Conservation (phyloP, 2,329 filamentous ascomycete species). For the Ophiostoma sp. region DNA sequence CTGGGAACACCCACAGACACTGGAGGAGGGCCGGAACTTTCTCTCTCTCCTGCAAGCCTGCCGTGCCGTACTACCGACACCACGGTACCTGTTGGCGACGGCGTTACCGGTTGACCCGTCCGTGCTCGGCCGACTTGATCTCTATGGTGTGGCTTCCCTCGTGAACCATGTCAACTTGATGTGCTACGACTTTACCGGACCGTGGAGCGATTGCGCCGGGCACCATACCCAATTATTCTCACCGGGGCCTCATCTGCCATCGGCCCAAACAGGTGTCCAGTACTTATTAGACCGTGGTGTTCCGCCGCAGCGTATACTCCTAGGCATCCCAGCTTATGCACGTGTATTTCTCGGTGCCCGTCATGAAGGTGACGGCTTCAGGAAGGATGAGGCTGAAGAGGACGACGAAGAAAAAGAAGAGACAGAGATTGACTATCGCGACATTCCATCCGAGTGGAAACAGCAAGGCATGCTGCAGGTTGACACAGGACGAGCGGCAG, state of each 20-base stretch:
- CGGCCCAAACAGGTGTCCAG: constrained; percentile 56
- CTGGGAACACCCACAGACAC: constrained; percentile 64
- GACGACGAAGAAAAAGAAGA: constrained; percentile 30
- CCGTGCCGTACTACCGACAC: constrained; percentile 53
- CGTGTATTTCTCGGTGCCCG: constrained; percentile 58
- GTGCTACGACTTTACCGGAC: constrained; percentile 67
- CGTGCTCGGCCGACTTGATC: constrained; percentile 60
- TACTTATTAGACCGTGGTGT: constrained; percentile 57
- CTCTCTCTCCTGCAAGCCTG: constrained; percentile 56
- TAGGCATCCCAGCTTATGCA: constrained; percentile 65
- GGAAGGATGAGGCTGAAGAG: not conserved
- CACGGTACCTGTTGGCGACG: constrained; percentile 56
- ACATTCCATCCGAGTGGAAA: constrained; percentile 48
- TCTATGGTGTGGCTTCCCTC: constrained; percentile 50
- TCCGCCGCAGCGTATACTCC: constrained; percentile 56
- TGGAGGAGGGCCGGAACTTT: constrained; percentile 57
- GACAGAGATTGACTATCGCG: constrained; percentile 62
- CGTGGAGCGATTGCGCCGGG: constrained; percentile 61
- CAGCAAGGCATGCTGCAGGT: constrained; percentile 31
- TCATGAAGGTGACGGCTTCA: constrained; percentile 53
- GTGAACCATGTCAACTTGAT: constrained; percentile 68
- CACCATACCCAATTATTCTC: constrained; percentile 64
- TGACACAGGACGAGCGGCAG: constrained; percentile 45
- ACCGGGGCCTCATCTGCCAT: constrained; percentile 42
- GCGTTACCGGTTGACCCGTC: constrained; percentile 65